Evolutionary conservation across 2,329 filamentous ascomycete genomes (phyloP).

Genomic region (Monilinia vaccinii-corymbosi): DNA sequence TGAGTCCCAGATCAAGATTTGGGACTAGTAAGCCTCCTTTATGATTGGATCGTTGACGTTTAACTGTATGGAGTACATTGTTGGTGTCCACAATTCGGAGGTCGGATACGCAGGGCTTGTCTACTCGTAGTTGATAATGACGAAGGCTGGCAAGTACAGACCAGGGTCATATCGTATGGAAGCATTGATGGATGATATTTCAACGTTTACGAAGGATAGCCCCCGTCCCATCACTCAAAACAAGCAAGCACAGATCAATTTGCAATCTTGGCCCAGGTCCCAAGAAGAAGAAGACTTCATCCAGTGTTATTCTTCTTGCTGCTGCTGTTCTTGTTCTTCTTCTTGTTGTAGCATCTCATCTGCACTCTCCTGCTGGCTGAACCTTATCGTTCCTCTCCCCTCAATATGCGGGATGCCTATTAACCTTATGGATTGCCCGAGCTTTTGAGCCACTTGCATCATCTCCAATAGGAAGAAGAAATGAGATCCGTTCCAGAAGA

Average conservation of each 20-base stretch:
- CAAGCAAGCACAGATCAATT: not conserved
- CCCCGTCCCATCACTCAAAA: not conserved
- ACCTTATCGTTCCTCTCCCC: not conserved
- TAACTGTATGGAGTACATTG: too few species aligned
- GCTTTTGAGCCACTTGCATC: conserved; percentile 4
- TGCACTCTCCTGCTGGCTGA: not conserved
- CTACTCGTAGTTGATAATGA: not conserved
- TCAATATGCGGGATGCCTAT: not conserved
- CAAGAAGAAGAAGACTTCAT: not conserved
- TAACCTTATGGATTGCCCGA: not conserved
- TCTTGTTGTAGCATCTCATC: not conserved
- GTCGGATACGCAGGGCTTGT: not conserved
- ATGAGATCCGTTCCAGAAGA: not conserved
- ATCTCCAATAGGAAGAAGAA: not conserved
- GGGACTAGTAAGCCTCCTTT: not conserved
- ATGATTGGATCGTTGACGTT: not conserved
- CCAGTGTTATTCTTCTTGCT: too few species aligned
- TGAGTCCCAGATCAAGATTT: not conserved
- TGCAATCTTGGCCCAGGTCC: not conserved
- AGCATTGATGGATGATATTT: not conserved
- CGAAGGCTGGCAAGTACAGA: not conserved
- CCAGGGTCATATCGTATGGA: not conserved
- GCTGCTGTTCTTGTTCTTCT: too few species aligned
- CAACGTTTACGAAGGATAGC: not conserved
- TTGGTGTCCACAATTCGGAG: not conserved